Conservation (phyloP, 805 yeast species). For the Komagataella pastoris region DNA sequence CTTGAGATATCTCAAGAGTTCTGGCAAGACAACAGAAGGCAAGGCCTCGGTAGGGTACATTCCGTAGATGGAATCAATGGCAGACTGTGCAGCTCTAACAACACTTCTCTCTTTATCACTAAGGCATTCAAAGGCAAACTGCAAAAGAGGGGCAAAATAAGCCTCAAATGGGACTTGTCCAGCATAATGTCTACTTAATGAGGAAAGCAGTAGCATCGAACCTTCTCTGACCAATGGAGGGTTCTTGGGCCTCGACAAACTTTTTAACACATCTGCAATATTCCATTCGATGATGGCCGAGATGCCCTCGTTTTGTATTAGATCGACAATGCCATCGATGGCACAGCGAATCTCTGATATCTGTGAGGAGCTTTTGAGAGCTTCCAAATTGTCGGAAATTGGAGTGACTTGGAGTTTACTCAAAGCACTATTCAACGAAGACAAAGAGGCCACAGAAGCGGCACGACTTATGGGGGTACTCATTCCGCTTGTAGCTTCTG, state of each 20-base stretch:
- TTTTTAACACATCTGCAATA: conserved; percentile 44
- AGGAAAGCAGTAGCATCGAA: conserved; percentile 46
- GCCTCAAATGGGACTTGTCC: conserved; percentile 67
- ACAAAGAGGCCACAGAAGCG: conserved; percentile 60
- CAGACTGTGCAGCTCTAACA: conserved; percentile 72
- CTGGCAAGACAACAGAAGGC: conserved; percentile 55
- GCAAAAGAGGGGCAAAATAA: conserved; percentile 49
- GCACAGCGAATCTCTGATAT: conserved; percentile 42
- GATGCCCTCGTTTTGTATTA: conserved; percentile 31
- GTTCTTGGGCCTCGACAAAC: conserved; percentile 63
- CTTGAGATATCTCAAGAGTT: conserved; percentile 39
- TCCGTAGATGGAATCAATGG: conserved; percentile 58
- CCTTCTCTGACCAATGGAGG: conserved; percentile 68
- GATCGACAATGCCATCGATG: conserved; percentile 38
- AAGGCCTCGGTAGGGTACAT: conserved; percentile 68
- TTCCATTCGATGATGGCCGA: conserved; percentile 49
- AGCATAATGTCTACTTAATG: conserved; percentile 42
- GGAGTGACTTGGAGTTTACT: conserved; percentile 55
- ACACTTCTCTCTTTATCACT: conserved; percentile 86
- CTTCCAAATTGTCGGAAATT: conserved; percentile 40
- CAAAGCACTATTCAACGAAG: conserved; percentile 53
- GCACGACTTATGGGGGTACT: conserved; percentile 14
- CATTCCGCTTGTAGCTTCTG: conserved; percentile 13
- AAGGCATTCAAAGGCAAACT: conserved; percentile 52
- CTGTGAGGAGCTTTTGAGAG: conserved; percentile 35